phyloP scores from a whole-genome alignment of 2,329 filamentous ascomycete genomes.

The Mycosphaerella arachidis region DNA sequence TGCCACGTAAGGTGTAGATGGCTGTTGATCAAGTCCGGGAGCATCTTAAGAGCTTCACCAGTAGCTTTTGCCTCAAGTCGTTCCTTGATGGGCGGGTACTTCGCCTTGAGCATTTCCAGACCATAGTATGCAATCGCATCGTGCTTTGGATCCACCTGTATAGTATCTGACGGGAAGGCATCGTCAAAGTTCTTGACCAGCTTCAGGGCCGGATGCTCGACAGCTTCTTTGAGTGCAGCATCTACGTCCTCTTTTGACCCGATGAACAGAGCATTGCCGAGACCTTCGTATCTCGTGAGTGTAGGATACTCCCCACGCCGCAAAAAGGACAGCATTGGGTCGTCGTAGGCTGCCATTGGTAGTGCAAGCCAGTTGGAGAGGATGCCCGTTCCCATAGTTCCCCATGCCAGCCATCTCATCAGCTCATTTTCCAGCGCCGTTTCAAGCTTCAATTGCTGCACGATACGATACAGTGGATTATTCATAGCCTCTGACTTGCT shows the following conservation, averaged over 20 bases:
- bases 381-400: slow-evolving; percentile 79
- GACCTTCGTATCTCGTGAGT: slow-evolving; percentile 67
- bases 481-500: slow-evolving; percentile 74
- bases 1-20: slow-evolving; percentile 87
- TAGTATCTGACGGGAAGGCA: slow-evolving; percentile 54
- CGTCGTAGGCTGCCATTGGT: slow-evolving; percentile 75
- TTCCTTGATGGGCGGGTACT: slow-evolving; percentile 65
- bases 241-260: slow-evolving; percentile 56
- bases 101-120: slow-evolving; percentile 54
- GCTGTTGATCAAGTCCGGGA: slow-evolving; percentile 73
- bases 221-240: slow-evolving; percentile 38
- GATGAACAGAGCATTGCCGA: slow-evolving; percentile 68
- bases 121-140: slow-evolving; percentile 75
- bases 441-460: slow-evolving; percentile 62
- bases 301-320: slow-evolving; percentile 70
- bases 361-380: slow-evolving; percentile 74
- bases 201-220: slow-evolving; percentile 51
- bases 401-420: slow-evolving; percentile 88
- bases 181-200: slow-evolving; percentile 60
- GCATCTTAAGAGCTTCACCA: slow-evolving; percentile 55
- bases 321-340: slow-evolving; percentile 66
- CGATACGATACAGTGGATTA: slow-evolving; percentile 70
- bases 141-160: slow-evolving; percentile 62
- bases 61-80: slow-evolving; percentile 54
- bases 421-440: slow-evolving; percentile 62